Percentiles rank a stretch among this genome's conserved stretches.
Conservation (phyloP, 169 alveolate genomes). For the Cryptosporidium meleagridis region DNA sequence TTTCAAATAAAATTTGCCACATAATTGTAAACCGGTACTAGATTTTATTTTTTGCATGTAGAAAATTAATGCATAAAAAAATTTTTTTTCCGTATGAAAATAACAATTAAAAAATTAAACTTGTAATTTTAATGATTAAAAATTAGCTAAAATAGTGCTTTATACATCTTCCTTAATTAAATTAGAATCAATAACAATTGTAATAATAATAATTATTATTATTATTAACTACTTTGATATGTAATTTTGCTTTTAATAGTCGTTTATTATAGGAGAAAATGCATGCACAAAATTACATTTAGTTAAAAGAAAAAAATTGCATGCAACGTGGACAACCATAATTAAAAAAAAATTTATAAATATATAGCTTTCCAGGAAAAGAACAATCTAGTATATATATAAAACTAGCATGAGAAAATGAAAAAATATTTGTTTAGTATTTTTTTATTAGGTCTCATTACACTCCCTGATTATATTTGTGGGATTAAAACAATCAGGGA, state of each 20-base stretch:
- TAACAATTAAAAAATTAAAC: not conserved
- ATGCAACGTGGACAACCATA: slow-evolving; percentile 15
- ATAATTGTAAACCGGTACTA: not conserved
- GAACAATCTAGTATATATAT: not conserved
- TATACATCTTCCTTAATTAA: no score
- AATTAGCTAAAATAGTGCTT: no score
- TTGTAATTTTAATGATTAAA: not conserved
- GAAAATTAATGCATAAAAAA: not conserved
- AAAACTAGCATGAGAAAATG: slow-evolving; percentile 23
- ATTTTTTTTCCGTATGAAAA: not conserved
- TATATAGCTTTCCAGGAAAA: not conserved
- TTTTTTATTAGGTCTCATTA: not conserved
- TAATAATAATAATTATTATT: no score
- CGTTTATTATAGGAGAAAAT: not conserved
- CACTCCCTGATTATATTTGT: not conserved
- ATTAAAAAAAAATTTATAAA: not conserved
- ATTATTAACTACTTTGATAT: not conserved
- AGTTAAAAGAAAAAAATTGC: not conserved
- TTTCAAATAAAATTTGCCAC: not conserved
- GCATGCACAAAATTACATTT: slow-evolving; percentile 1
- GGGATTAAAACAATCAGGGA: not conserved
- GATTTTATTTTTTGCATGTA: not conserved
- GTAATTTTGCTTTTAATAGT: not conserved
- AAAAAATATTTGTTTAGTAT: slow-evolving; percentile 6
- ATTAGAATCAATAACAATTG: no score